Percentiles rank a stretch among this genome's conserved stretches.
phyloP scores from a whole-genome alignment of 345 rosid genomes.

The Fremontodendron californicum region DNA sequence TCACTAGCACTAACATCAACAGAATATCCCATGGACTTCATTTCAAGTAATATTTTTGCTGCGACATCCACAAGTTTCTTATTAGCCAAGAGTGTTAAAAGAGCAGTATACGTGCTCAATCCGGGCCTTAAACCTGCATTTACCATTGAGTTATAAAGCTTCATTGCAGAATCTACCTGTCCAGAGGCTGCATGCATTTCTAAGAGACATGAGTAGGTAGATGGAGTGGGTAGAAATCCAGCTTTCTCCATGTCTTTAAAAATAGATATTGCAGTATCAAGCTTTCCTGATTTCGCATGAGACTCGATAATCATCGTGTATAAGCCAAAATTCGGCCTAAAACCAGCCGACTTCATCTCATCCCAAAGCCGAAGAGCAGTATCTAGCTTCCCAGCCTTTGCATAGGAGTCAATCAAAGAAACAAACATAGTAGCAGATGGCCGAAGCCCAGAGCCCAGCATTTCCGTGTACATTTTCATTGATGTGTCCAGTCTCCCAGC shows the following conservation, averaged over 20 bases:
- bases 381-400: slow-evolving; percentile 93
- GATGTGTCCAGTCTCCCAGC: slow-evolving; percentile 94
- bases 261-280: slow-evolving; percentile 77
- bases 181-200: slow-evolving; percentile 95
- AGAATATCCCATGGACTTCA: slow-evolving; percentile 93
- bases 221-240: slow-evolving; percentile 87
- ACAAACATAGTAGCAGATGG: slow-evolving; percentile 83
- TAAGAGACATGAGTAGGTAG: slow-evolving; percentile 86
- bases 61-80: slow-evolving; percentile 94
- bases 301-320: slow-evolving; percentile 83
- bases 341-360: slow-evolving; percentile 81
- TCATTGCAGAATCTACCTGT: slow-evolving; percentile 92
- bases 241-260: slow-evolving; percentile 91
- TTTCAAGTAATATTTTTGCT: slow-evolving; percentile 87
- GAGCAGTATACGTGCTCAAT: slow-evolving; percentile 74
- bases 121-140: slow-evolving; percentile 90
- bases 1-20: slow-evolving; percentile 93
- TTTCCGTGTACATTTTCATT: slow-evolving; percentile 82
- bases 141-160: slow-evolving; percentile 87
- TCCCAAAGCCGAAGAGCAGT: slow-evolving; percentile 86
- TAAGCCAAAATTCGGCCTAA: slow-evolving; percentile 85
- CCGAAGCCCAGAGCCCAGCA: slow-evolving; percentile 70
- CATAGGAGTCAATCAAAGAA: slow-evolving; percentile 80
- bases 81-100: slow-evolving; percentile 76
- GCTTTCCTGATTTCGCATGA: slow-evolving; percentile 97